Evolutionary conservation across 169 alveolate species (phyloP).

Genomic region (Perkinsus olseni): DNA sequence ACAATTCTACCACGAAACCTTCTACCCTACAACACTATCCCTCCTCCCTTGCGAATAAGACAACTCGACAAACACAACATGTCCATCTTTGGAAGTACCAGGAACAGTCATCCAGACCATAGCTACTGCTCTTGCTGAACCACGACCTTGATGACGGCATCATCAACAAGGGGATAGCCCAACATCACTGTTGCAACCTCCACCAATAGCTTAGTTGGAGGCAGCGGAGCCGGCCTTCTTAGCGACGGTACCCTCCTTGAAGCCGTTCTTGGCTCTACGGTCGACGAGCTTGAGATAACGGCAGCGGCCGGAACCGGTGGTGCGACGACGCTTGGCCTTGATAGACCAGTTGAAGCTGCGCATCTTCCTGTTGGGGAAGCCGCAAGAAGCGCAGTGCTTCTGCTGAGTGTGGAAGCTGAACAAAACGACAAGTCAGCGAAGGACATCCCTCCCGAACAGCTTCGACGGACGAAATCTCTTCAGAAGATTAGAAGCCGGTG

Average conservation of each 20-base stretch:
- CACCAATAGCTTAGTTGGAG: not conserved
- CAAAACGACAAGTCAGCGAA: not conserved
- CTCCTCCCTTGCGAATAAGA: not conserved
- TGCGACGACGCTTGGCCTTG: constrained; percentile 59
- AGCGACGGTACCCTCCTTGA: constrained; percentile 51
- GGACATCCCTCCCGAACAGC: no score
- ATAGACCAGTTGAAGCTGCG: constrained; percentile 59
- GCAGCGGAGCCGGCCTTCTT: not conserved
- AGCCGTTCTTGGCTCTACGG: constrained; percentile 68
- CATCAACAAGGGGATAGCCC: no score
- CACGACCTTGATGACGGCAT: no score
- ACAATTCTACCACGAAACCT: no score
- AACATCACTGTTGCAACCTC: not conserved
- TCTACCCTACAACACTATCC: no score
- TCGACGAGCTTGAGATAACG: constrained; percentile 57
- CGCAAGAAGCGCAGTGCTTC: constrained; percentile 60
- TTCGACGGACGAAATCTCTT: no score
- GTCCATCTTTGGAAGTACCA: not conserved
- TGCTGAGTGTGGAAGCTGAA: constrained; percentile 54
- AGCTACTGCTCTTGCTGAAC: not conserved
- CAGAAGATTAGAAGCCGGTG: no score
- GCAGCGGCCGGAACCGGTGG: constrained; percentile 72
- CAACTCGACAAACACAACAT: not conserved
- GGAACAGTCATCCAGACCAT: not conserved
- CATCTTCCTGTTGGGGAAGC: constrained; percentile 56